Evolutionary conservation across 2,329 filamentous ascomycete species (phyloP), one percentile per base, ranked within the genome.

Genomic region (Sporothrix pseudoabietina): DNA sequence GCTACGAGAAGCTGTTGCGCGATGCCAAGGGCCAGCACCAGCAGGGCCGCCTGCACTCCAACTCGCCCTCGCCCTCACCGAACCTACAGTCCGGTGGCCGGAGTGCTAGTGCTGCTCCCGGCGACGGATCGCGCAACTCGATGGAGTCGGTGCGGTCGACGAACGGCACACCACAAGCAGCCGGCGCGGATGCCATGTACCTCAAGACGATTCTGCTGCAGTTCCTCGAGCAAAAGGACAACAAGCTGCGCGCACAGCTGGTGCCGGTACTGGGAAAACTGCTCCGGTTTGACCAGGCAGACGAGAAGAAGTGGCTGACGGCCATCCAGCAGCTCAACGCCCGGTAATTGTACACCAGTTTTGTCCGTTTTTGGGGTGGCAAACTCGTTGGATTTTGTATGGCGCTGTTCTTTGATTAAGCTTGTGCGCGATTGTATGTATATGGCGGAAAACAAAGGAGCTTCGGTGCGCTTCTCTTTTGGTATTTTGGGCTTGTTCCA

Each of bases 231-330:
- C 90, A 93, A 77, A 93, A 90, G 82, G 92, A 95, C 79, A 92
- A 90, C 80, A 92, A 89, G 83, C 84, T 93, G 77, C 88, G 93
- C 78, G 86, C 89, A 75, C 91, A 94, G 84, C 85, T 95, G 76
- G 90, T 96, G 72, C 92, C 92, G 0, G 92, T 94, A 47, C 80
- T 96, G 78, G 91, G 90, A 41, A 91, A 92, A 86, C 82, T 95
- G 79, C 82, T 96, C 79, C 88, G 89, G 76, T 94, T 95, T 82
- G 91, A 94, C 82, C 89, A 89, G 90, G 77, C 81, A 41, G 94
- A 97, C 77, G 92, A 96, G 82, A 91, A 96, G 82, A 95, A 93
- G 82, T 97, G 94, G 93, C 89, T 91, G 82, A 88, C 90, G 22
- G 94, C 92, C 2, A 90, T 97, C 19, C 85, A 88, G 74, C 84